Conservation (phyloP, 129 eudicot species). For the Helichrysum umbraculigerum region DNA sequence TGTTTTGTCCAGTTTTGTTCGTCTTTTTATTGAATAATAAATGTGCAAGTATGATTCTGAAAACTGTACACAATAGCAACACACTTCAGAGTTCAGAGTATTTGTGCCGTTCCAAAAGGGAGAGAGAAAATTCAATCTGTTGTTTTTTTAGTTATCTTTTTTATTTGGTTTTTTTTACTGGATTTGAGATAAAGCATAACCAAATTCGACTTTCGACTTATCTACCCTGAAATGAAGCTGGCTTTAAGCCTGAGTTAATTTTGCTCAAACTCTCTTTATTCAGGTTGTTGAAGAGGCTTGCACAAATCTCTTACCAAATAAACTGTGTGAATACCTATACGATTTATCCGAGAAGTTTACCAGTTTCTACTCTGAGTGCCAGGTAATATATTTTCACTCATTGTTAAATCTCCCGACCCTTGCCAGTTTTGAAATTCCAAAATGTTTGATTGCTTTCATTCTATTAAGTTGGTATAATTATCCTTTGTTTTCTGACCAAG, state of each 20-base stretch:
- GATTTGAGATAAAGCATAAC: not conserved
- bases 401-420: not conserved
- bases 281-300: conserved; percentile 85
- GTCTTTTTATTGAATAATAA: too few relatives aligned
- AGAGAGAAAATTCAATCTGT: not conserved
- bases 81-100: not conserved
- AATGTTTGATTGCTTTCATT: not conserved
- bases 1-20: too few relatives aligned
- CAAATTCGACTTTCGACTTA: not conserved
- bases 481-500: too few relatives aligned
- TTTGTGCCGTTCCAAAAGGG: not conserved
- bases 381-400: conserved; percentile 45
- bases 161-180: too few relatives aligned
- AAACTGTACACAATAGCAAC: not conserved
- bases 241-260: not conserved
- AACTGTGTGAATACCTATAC: conserved; percentile 75
- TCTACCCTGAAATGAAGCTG: not conserved
- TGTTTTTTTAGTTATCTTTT: too few relatives aligned
- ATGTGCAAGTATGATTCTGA: too few relatives aligned
- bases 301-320: conserved; percentile 66
- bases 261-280: not conserved
- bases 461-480: too few relatives aligned
- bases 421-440: not conserved
- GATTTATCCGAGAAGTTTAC: conserved; percentile 77
- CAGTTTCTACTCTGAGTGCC: conserved; percentile 74